Percentiles rank a stretch among this genome's conserved stretches.
Evolutionary conservation across 345 rosid genomes (phyloP).

Genomic region (Geranium rotundifolium): DNA sequence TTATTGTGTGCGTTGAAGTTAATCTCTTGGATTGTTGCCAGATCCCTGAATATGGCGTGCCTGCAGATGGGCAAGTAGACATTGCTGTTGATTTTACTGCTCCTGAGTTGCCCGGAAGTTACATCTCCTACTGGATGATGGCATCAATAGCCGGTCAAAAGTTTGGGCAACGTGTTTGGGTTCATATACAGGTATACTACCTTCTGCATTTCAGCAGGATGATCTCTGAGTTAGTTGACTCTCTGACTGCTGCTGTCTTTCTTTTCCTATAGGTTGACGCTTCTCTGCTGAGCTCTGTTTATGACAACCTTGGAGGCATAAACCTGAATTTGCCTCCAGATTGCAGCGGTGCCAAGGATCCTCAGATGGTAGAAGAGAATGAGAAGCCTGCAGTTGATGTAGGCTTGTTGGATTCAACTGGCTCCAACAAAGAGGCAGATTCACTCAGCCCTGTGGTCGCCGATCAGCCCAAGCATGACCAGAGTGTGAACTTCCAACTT

Average conservation of each 20-base stretch:
- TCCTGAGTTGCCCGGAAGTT: conserved; percentile 66
- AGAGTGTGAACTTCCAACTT: no score
- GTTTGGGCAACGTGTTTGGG: conserved; percentile 97
- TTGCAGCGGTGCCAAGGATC: conserved; percentile 14
- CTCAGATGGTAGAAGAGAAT: conserved; percentile 23
- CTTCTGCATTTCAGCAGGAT: background rate
- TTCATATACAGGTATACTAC: conserved; percentile 52
- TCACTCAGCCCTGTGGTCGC: no score
- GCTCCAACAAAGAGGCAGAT: no score
- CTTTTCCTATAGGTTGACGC: conserved; percentile 46
- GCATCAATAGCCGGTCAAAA: conserved; percentile 49
- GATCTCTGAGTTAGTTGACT: background rate
- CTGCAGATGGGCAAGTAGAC: conserved; percentile 57
- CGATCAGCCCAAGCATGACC: no score
- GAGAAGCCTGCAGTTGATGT: conserved; percentile 22
- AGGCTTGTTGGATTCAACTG: no score
- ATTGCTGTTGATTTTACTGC: conserved; percentile 67
- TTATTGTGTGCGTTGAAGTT: no score
- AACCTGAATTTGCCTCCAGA: conserved; percentile 64
- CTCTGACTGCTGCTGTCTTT: background rate
- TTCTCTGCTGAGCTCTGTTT: conserved; percentile 21
- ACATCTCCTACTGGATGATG: conserved; percentile 89
- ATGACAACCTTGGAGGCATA: conserved; percentile 28
- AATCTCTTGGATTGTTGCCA: conserved; percentile 17
- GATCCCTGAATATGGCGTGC: conserved; percentile 62